Base-by-base conservation (phyloP, 345 rosid species). In the Citrus sp. region DNA sequence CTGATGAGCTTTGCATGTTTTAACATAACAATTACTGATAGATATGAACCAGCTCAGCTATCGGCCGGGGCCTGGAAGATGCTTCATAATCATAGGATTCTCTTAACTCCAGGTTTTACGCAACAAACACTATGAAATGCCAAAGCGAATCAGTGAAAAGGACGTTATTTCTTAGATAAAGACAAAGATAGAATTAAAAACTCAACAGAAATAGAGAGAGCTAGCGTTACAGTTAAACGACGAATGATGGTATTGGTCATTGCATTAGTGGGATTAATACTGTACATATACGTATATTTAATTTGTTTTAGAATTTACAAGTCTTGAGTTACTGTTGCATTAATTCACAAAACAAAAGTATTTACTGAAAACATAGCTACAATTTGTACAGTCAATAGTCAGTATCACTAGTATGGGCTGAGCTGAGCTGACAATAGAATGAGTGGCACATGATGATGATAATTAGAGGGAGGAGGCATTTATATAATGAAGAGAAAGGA, bases 141-240 rank as follows among this genome's bases (percentile, higher is more conserved):
- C 59, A 42, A 67, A 67, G 4, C 30, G 10, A 34, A 35, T 27
- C 46, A 25, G 69, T 34, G 38, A 46, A 74, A 63, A 76, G 69
- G 69, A 77, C 80, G 72, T 80, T 85, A 74, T 72, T 42, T 55
- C 67, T 79, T 60, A 55, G 73, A 81, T 73, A 70, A 83, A 70
- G 84, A 79, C 82, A 28, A 74, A 74, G 27, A 4, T 40, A 42
- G 13, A 61, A 18, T 54, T 16, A 30, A 46, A 49, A 64, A 6
- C 68, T 22, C 40, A 22, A 64, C 58, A 38, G 55, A 25, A 60
- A 18, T 8, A 6, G 4, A 60, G 4, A 60, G 77, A 42, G 59
- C 51, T 13, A 46, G 18, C 69, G 77, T 42, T 74, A 27, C 77
- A 21, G 9, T 40, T 42, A 40, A 66, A 59, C 12, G 27, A 59